Evolutionary conservation across 345 rosid genomes (phyloP).

Genomic region (Anacardium occidentale): DNA sequence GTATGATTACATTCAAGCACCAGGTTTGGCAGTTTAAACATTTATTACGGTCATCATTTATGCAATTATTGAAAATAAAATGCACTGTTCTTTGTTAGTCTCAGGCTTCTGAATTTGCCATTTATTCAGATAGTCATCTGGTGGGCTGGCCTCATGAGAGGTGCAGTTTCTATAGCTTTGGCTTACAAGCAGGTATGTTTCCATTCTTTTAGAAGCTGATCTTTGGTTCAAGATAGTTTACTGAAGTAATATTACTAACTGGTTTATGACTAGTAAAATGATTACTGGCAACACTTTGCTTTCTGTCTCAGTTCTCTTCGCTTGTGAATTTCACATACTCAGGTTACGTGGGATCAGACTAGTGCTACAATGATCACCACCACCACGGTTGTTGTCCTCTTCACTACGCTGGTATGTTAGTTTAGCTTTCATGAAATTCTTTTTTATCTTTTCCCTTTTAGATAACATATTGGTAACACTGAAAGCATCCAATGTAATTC

Average conservation of each 20-base stretch:
- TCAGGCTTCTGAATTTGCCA: background rate
- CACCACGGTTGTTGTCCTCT: constrained; percentile 66
- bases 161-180: constrained; percentile 88
- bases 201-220: constrained; percentile 4
- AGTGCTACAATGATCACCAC: constrained; percentile 68
- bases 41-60: background rate
- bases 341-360: constrained; percentile 64
- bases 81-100: background rate
- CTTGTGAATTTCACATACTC: constrained; percentile 63
- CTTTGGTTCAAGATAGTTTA: background rate
- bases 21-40: constrained; percentile 46
- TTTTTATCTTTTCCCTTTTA: background rate
- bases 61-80: background rate
- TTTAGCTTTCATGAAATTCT: background rate
- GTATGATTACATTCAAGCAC: constrained; percentile 53
- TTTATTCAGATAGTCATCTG: constrained; percentile 66
- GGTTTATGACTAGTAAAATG: background rate
- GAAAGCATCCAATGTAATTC: background rate
- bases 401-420: constrained; percentile 62
- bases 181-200: constrained; percentile 79
- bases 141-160: constrained; percentile 98
- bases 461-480: background rate
- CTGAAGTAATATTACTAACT: background rate
- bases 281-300: background rate
- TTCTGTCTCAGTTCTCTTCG: constrained; percentile 2